Conservation (phyloP, 2,329 filamentous ascomycete species). For the Talaromyces pinophilus region DNA sequence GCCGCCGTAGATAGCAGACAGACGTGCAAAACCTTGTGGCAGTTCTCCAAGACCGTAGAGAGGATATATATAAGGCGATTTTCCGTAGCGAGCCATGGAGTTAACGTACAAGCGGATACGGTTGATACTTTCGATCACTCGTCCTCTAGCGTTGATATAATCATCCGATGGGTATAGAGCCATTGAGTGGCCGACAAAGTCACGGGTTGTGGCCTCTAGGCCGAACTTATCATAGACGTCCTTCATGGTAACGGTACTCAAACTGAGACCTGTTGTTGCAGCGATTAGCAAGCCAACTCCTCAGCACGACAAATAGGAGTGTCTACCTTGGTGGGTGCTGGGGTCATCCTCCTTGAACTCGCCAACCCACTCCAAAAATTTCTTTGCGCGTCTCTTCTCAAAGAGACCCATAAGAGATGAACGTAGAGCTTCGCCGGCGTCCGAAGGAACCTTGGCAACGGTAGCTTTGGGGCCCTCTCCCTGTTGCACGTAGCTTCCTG, state of each 20-base stretch:
- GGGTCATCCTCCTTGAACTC: slow-evolving; percentile 80
- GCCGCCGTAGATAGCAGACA: slow-evolving; percentile 97
- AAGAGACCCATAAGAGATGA: slow-evolving; percentile 96
- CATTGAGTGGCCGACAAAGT: slow-evolving; percentile 99
- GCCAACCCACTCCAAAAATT: slow-evolving; percentile 94
- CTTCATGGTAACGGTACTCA: slow-evolving; percentile 83
- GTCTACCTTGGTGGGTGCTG: slow-evolving; percentile 80
- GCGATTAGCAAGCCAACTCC: not conserved
- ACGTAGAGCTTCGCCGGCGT: slow-evolving; percentile 83
- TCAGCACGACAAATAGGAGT: not conserved
- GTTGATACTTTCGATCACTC: slow-evolving; percentile 80
- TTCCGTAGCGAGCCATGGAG: slow-evolving; percentile 95
- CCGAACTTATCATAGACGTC: slow-evolving; percentile 99
- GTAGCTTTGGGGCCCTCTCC: slow-evolving; percentile 78
- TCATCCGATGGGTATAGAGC: slow-evolving; percentile 89
- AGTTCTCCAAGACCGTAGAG: slow-evolving; percentile 96
- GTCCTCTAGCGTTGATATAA: slow-evolving; percentile 73
- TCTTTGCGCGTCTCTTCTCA: slow-evolving; percentile 95
- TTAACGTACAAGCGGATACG: slow-evolving; percentile 96
- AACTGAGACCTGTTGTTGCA: slow-evolving; percentile 66
- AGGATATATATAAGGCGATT: slow-evolving; percentile 99
- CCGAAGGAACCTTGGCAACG: slow-evolving; percentile 94
- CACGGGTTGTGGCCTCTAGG: slow-evolving; percentile 81
- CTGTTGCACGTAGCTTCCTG: slow-evolving; percentile 95
- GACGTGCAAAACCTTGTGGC: slow-evolving; percentile 93